Conservation (phyloP, 1,284 basidiomycete species). For the Microstroma glucosiphilum region DNA sequence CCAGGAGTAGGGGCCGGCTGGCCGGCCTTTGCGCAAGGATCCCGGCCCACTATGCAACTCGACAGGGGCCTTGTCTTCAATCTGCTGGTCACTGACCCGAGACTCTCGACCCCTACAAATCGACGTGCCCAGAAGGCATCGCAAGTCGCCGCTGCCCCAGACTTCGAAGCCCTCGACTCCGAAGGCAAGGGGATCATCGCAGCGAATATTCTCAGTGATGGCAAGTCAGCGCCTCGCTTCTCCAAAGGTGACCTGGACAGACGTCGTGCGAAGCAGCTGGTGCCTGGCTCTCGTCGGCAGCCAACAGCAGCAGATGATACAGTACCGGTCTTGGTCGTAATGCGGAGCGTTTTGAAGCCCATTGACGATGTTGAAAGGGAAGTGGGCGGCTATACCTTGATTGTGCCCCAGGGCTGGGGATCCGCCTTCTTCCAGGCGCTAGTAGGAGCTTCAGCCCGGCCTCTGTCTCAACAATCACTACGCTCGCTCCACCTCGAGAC, state of each 20-base stretch:
- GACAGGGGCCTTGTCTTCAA: not conserved
- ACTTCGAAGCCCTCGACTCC: not conserved
- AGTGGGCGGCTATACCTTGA: constrained; percentile 17
- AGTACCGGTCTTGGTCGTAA: constrained; percentile 27
- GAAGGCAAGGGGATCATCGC: not conserved
- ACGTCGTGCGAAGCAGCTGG: constrained; percentile 21
- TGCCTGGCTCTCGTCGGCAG: constrained; percentile 19
- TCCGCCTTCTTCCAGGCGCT: constrained; percentile 41
- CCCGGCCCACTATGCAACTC: not conserved
- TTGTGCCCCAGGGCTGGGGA: constrained; percentile 48
- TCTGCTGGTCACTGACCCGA: constrained; percentile 25
- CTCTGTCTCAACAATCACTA: not conserved
- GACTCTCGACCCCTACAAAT: constrained; percentile 28
- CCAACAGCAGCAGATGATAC: constrained; percentile 34
- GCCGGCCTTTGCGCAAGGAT: not conserved
- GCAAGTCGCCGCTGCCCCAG: not conserved
- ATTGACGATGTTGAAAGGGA: constrained; percentile 8
- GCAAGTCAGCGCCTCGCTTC: constrained; percentile 22
- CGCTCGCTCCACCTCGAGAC: not conserved
- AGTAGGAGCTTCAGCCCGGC: constrained; percentile 34
- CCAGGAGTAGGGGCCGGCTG: not conserved
- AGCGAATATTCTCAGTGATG: constrained; percentile 18
- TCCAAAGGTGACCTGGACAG: constrained; percentile 43
- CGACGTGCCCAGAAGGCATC: constrained; percentile 18
- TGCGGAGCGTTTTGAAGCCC: too few relatives aligned